phyloP scores from a whole-genome alignment of 73 alveolate species.

The Symbiodinium natans region DNA sequence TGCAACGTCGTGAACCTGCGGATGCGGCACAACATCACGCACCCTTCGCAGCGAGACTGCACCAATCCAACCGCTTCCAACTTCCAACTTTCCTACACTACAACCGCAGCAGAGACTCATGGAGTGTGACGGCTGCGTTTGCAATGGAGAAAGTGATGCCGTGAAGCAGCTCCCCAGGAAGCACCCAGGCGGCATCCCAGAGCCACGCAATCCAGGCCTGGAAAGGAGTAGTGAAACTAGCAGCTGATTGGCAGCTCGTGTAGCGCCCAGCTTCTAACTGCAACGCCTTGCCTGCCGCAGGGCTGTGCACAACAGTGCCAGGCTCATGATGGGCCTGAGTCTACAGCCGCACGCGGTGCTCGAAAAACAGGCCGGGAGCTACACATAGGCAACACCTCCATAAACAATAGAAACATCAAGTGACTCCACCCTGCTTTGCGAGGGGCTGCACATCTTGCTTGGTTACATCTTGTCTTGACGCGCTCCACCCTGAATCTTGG shows the following conservation, averaged over 20 bases:
- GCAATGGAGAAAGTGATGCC: conserved; percentile 93
- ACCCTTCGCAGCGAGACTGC: too few relatives aligned
- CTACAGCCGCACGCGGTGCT: not conserved
- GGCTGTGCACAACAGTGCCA: conserved; percentile 56
- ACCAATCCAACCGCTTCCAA: too few relatives aligned
- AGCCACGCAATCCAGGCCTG: conserved; percentile 72
- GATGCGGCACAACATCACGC: too few relatives aligned
- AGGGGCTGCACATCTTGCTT: too few relatives aligned
- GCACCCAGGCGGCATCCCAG: conserved; percentile 92
- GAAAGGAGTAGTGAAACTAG: too few relatives aligned
- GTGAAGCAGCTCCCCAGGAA: conserved; percentile 87
- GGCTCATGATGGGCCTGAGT: conserved; percentile 68
- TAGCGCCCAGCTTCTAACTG: not conserved
- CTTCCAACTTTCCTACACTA: too few relatives aligned
- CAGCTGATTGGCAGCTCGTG: not conserved
- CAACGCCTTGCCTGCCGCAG: conserved; percentile 51
- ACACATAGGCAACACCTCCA: not conserved
- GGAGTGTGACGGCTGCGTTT: conserved; percentile 78
- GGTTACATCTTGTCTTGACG: too few relatives aligned
- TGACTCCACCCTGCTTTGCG: too few relatives aligned
- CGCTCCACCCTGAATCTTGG: too few relatives aligned
- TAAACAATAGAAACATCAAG: not conserved
- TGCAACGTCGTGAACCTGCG: conserved; percentile 47
- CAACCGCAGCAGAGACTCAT: not conserved
- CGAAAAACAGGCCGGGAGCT: not conserved